Base-by-base conservation (phyloP, 2,329 filamentous ascomycete genomes). In the Xylaria sp. region DNA sequence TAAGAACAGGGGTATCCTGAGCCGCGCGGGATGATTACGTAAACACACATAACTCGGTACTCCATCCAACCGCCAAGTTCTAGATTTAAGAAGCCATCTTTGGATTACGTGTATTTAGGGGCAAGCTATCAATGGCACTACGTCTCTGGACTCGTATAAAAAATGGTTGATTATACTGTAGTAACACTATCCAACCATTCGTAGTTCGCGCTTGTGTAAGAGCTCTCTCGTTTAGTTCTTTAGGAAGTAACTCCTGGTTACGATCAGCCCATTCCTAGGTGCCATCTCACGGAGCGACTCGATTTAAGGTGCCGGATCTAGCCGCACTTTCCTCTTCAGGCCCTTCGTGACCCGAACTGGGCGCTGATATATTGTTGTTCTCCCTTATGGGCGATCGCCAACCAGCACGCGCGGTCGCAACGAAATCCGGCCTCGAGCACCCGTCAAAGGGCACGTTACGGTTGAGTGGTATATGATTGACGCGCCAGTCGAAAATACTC, bases 401-500 rank as follows among this genome's bases (percentile, higher is more conserved):
- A 25, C 67, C 70, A 13, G 70, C 67, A 50, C 67, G 67, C 15
- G 55, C 39, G 3, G 70, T 70, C 2, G 53, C 58, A 15, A 68
- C 67, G 4, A 72, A 30, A 18, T 69, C 69, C 2, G 46, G 52
- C 23, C 63, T 69, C 9, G 60, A 20, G 32, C 34, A 36, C 13
- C 56, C 58, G 20, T 69, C 59, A 4, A 71, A 69, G 7, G 68
- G 62, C 28, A 57, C 25, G 36, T 60, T 68, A 3, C 80, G 77
- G 68, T 79, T 78, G 59, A 93, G 83, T 1, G 90, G 90, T 30
- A 93, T 87, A 74, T 93, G 91, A 65, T 89, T 89, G 71, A 80
- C 89, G 12, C 90, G 81, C 83, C 88, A 92, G 76, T 93, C 89
- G 86, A 89, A 92, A 32, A 93, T 80, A 1, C 86, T 84, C 0